Evolutionary conservation across 257 asterid genomes (phyloP), one percentile per base, ranked within the genome.

Genomic region (Avicennia marina): DNA sequence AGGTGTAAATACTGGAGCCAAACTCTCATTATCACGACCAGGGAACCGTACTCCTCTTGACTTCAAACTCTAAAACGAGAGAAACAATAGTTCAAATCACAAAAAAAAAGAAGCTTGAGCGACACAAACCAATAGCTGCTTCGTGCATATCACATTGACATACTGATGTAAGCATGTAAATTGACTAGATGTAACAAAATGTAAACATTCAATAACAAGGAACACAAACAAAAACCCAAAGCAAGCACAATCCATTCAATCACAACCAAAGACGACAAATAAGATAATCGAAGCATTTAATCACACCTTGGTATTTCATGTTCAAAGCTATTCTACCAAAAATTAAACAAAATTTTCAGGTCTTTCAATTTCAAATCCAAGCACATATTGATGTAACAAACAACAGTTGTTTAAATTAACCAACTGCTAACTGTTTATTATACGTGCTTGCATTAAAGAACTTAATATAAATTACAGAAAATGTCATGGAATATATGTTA

Each of bases 31-130:
- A 67, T 94, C 99, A 4, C 95, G 99, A 41, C 96, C 95, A 71
- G 99, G 97, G 68, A 94, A 94, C 29, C 94, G 81, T 44, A 94
- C 72, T 39, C 98, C 98, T 79, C 99, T 82, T 18, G 97, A 89
- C 75, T 68, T 86, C 78, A 93, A 77, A 66, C 94, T 89, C 97
- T 93, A 57, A 61, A 53, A 73, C n/a, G 11, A 47, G 36, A 57
- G 40, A 13, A 52, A 45, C 4, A 43, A 17, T 16, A n/a, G 2
- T 17, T 26, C 39, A 54, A 34, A 22, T 34, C 31, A 43, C 15
- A 52, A 19, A 46, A 60, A 58, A 32, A 40, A 2, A n/a, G n/a
- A n/a, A n/a, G n/a, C n/a, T n/a, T n/a, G 18, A 44, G 43, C 58
- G 48, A 39, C 16, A 52, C 41, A 49, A 18, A 51, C 19, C 49